These are phyloP conservation scores for Pyrenopolyporus hunteri DNA, from an alignment of 495 filamentous ascomycete species.

Conservation along the genomic window DNA sequence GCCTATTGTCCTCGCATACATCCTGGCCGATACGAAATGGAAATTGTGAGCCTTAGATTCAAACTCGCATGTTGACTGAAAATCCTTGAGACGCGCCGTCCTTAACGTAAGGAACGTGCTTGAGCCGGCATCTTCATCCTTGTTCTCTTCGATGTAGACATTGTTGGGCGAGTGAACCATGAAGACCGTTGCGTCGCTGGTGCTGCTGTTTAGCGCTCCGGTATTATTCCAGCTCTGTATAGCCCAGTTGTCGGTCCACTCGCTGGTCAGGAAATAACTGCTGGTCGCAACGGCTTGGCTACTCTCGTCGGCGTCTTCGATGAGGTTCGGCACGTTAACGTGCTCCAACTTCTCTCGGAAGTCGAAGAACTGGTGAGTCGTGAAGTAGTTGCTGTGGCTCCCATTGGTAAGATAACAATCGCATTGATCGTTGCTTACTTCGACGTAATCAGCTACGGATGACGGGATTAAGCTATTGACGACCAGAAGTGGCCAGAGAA, in stretches of 20 bases:
- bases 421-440: conserved; percentile 43
- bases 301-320: conserved; percentile 39
- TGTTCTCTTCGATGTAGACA: conserved; percentile 62
- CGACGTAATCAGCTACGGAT: conserved; percentile 8
- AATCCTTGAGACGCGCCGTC: conserved; percentile 59
- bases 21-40: conserved; percentile 66
- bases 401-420: conserved; percentile 58
- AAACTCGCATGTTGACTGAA: conserved; percentile 70
- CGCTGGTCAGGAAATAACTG: conserved; percentile 47
- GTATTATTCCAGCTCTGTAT: conserved; percentile 64
- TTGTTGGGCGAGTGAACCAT: conserved; percentile 71
- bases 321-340: conserved; percentile 45
- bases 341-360: conserved; percentile 61
- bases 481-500: conserved; percentile 21
- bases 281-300: conserved; percentile 45
- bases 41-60: conserved; percentile 61
- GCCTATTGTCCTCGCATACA: conserved; percentile 61
- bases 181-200: conserved; percentile 50
- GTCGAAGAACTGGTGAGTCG: conserved; percentile 70
- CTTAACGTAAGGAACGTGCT: conserved; percentile 66
- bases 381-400: conserved; percentile 60
- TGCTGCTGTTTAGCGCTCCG: conserved; percentile 30
- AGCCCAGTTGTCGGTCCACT: conserved; percentile 60
- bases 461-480: conserved; percentile 21
- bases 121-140: conserved; percentile 43